Evolutionary conservation across 805 yeast genomes (phyloP), one percentile per base, ranked within the genome.

Genomic region (Pichia rugopelliculosa): DNA sequence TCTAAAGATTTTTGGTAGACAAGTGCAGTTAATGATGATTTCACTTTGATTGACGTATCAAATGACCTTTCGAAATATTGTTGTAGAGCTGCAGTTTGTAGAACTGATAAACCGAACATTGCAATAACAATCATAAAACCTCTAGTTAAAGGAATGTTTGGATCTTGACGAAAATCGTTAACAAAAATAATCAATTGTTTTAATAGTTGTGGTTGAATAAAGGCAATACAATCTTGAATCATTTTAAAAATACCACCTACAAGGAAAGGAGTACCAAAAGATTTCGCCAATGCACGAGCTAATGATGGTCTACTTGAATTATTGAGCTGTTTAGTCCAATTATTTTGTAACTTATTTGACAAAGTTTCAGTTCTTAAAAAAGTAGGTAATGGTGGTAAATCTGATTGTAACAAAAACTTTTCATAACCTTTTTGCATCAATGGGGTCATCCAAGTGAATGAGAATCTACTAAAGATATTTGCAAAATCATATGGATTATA

Each of bases 121-220:
- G 78, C 76, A 1, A 76, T 57, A 1, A 89, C 84, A 57, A 87
- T 79, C 80, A 84, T 78, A 51, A 83, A 77, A 25, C 96, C 96
- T 56, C 71, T 77, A 1, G 87, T 74, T 24, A 86, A 66, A 7
- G 95, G 93, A 36, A 77, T 63, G 9, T 77, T 68, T 17, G 65
- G 68, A 47, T 59, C 67, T 10, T 71, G 70, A 45, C 72, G 53
- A 61, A 70, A 70, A n/a, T 74, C 78, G 43, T 75, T 73, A 50
- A 82, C 78, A 57, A 76, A 82, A 45, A 68, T 61, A 54, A 90
- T 88, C 52, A 90, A 72, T 8, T 74, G 58, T 47, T 84, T 74
- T 47, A 91, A 69, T 24, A 90, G 66, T 58, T 87, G 96, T 0
- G 98, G 98, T 66, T 88, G 96, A n/a, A 76, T 73, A 60, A 86